These are phyloP conservation scores for Candida namnaoensis DNA, from an alignment of 805 yeast species.

Conservation along the genomic window DNA sequence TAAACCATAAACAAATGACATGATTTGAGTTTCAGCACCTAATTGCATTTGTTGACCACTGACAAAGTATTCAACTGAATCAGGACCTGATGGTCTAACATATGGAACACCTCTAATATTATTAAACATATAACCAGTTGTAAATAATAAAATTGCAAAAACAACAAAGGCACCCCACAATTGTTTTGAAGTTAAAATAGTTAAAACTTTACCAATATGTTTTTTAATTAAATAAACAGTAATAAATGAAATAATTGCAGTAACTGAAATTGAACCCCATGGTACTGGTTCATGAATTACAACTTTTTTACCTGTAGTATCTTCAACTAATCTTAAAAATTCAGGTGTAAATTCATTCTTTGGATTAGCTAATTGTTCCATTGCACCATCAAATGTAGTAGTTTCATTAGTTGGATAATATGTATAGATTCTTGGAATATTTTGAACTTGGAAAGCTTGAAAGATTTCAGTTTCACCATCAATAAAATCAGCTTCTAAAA, in stretches of 20 bases:
- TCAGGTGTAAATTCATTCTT: constrained; percentile 22
- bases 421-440: constrained; percentile 71
- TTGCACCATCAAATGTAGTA: constrained; percentile 22
- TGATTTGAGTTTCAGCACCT: constrained; percentile 84
- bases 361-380: constrained; percentile 22
- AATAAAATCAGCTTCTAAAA: constrained; percentile 67
- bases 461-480: constrained; percentile 41
- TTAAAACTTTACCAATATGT: constrained; percentile 24
- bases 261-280: constrained; percentile 25
- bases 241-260: constrained; percentile 25
- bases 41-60: constrained; percentile 69
- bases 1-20: constrained; percentile 65
- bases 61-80: constrained; percentile 31
- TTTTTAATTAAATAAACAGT: constrained; percentile 24
- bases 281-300: constrained; percentile 25
- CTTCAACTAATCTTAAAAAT: constrained; percentile 21
- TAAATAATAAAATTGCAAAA: constrained; percentile 60
- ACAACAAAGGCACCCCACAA: constrained; percentile 70
- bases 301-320: constrained; percentile 12
- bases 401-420: constrained; percentile 46
- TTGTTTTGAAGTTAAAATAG: constrained; percentile 38
- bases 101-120: constrained; percentile 62
- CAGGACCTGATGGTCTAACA: constrained; percentile 29
- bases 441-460: constrained; percentile 38
- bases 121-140: constrained; percentile 91